These are phyloP conservation scores for Tuber aestivum DNA, from an alignment of 495 filamentous ascomycete genomes.

Conservation along the genomic window DNA sequence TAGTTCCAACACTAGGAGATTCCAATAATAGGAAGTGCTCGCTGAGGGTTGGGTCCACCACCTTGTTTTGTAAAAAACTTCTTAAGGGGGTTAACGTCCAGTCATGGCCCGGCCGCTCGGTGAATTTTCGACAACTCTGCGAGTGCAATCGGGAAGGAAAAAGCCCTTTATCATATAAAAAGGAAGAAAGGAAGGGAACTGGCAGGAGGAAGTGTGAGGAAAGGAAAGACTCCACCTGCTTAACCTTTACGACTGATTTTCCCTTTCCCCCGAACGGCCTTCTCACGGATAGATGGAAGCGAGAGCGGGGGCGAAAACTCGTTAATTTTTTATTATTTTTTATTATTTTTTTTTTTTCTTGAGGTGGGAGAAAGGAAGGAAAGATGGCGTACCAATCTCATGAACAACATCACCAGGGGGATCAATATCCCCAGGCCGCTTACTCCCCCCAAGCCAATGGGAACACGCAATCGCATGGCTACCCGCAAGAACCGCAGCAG, in stretches of 20 bases:
- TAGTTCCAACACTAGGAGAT: not conserved
- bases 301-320: not conserved
- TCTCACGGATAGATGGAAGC: not conserved
- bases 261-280: not conserved
- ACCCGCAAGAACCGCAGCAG: slow-evolving; percentile 3
- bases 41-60: not conserved
- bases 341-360: not conserved
- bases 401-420: not conserved
- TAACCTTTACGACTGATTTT: not conserved
- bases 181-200: not conserved
- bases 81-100: not conserved
- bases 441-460: slow-evolving; percentile 8
- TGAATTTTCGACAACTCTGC: not conserved
- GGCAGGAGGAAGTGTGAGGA: not conserved
- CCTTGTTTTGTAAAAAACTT: not conserved
- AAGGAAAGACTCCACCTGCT: not conserved
- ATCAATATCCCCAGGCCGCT: not conserved
- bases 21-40: not conserved
- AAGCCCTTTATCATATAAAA: not conserved
- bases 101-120: not conserved
- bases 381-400: slow-evolving; percentile 4
- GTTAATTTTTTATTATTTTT: not conserved
- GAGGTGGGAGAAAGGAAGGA: not conserved
- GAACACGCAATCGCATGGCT: slow-evolving; percentile 3
- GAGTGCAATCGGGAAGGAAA: not conserved